Evolutionary conservation across 768 basidiomycete genomes (phyloP).

Genomic region (Tricholoma sp.): DNA sequence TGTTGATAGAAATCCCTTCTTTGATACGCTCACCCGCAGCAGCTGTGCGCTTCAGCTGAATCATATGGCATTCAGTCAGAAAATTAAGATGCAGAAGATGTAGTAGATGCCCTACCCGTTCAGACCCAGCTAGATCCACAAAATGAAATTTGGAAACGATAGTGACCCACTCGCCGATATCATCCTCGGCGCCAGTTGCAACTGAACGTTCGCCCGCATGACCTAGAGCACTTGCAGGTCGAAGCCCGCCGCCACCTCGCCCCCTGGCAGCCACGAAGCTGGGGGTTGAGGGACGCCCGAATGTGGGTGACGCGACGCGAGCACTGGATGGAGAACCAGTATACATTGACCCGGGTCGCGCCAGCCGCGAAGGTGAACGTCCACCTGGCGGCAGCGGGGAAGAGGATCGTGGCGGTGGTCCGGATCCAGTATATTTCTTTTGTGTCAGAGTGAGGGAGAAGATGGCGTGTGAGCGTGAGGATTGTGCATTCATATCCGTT

Average conservation of each 20-base stretch:
- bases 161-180: constrained; percentile 80
- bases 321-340: constrained; percentile 32
- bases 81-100: background rate
- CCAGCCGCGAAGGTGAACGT: constrained; percentile 73
- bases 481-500: constrained; percentile 99
- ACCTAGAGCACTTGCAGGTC: constrained; percentile 81
- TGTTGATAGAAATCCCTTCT: constrained; percentile 99
- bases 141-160: constrained; percentile 97
- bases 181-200: constrained; percentile 45
- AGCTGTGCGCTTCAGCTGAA: constrained; percentile 89
- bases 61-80: constrained; percentile 10
- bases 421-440: constrained; percentile 75
- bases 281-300: constrained; percentile 74
- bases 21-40: constrained; percentile 95
- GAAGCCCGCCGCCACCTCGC: constrained; percentile 54
- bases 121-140: constrained; percentile 95
- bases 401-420: constrained; percentile 65
- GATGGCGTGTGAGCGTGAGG: constrained; percentile 97
- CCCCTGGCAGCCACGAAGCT: constrained; percentile 75
- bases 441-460: constrained; percentile 94
- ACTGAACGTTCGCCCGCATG: constrained; percentile 48
- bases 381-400: constrained; percentile 72
- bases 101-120: constrained; percentile 57
- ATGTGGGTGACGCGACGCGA: constrained; percentile 73
- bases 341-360: constrained; percentile 79